Conservation (phyloP, 441 rosid species). For the Gossypium armourianum region DNA sequence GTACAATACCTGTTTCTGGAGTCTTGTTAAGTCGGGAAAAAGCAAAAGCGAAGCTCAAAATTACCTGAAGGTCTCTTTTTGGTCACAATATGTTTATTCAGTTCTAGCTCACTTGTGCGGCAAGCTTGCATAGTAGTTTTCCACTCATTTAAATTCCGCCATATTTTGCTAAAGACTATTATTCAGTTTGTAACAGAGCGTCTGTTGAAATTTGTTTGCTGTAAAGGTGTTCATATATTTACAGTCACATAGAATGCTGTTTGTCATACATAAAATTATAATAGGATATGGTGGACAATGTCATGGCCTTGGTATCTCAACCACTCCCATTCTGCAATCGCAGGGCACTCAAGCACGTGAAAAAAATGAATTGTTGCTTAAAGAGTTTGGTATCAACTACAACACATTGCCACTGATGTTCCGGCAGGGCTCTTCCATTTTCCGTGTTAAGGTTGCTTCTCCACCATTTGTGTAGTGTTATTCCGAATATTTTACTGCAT, state of each 20-base stretch:
- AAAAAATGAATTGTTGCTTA: conserved; percentile 53
- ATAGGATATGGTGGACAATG: not conserved
- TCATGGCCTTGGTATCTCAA: not conserved
- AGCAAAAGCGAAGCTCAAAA: conserved; percentile 62
- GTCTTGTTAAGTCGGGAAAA: conserved; percentile 71
- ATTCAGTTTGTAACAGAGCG: not conserved
- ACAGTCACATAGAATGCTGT: not conserved
- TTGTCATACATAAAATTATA: not conserved
- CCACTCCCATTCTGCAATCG: not conserved
- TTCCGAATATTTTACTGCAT: not conserved
- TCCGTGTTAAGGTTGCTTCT: conserved; percentile 32
- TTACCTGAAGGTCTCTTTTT: conserved; percentile 44
- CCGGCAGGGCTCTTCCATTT: conserved; percentile 70
- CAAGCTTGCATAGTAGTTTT: not conserved
- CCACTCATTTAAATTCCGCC: not conserved
- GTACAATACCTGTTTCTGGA: conserved; percentile 86
- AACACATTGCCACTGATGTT: conserved; percentile 43
- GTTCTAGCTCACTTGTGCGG: not conserved
- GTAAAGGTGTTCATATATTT: not conserved
- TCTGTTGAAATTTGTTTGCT: not conserved
- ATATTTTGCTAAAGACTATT: not conserved
- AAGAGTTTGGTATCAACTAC: conserved; percentile 57
- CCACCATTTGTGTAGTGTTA: not conserved
- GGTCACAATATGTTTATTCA: not conserved
- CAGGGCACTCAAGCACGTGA: conserved; percentile 83